These are phyloP conservation scores for Lophium mytilinum DNA, from an alignment of 495 filamentous ascomycete genomes.

Conservation along the genomic window DNA sequence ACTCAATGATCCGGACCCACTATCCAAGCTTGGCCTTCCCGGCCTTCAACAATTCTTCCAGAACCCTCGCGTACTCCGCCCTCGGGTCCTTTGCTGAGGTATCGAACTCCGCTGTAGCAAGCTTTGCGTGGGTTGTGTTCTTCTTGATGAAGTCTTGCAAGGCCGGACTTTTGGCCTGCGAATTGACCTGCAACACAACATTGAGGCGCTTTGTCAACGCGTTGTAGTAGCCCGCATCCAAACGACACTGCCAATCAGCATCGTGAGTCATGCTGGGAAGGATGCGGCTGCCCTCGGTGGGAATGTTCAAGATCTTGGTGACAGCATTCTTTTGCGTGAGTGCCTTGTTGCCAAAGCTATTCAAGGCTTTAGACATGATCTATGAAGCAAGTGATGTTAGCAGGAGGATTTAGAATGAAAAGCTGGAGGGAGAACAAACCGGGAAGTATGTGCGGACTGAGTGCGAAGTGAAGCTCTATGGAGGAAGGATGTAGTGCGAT, in stretches of 20 bases:
- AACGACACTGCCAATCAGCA: conserved; percentile 2
- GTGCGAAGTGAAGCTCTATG: too few species aligned
- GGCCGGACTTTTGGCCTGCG: conserved; percentile 20
- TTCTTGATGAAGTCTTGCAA: conserved; percentile 20
- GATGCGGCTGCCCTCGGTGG: conserved; percentile 1
- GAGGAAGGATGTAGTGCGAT: too few species aligned
- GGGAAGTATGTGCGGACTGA: too few species aligned
- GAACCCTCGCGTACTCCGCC: too few species aligned
- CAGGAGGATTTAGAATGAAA: too few species aligned
- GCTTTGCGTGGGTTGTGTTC: conserved; percentile 18
- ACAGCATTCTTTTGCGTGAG: background rate
- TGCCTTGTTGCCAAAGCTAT: background rate
- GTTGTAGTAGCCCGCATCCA: conserved; percentile 20
- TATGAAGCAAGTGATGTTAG: too few species aligned
- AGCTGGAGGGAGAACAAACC: too few species aligned
- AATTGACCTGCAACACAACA: conserved; percentile 22
- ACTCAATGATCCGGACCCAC: too few species aligned
- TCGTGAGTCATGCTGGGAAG: background rate
- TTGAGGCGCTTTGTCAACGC: conserved; percentile 10
- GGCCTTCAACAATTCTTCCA: too few species aligned
- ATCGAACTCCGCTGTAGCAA: too few species aligned
- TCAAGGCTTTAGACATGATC: conserved; percentile 2
- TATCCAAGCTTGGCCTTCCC: too few species aligned
- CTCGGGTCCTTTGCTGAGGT: too few species aligned
- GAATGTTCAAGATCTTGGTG: background rate